These are phyloP conservation scores for Alternaria novae-zelandiae DNA, from an alignment of 2,329 filamentous ascomycete species.

Conservation along the genomic window DNA sequence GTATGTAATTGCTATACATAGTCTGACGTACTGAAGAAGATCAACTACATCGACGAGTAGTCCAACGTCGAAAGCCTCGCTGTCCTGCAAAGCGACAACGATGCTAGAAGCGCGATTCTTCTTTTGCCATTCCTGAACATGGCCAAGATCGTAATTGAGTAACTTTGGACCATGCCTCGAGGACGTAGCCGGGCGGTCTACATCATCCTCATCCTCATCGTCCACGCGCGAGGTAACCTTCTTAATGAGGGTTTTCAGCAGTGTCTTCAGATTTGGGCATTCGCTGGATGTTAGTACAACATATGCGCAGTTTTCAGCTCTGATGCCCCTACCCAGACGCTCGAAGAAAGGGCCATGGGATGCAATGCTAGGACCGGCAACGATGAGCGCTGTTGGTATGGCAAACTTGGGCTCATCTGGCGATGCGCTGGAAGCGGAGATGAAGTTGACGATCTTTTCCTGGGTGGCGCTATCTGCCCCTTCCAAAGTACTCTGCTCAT, in stretches of 20 bases:
- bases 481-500: conserved; percentile 44
- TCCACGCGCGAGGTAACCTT: conserved; percentile 65
- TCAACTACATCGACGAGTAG: conserved; percentile 75
- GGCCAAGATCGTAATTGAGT: conserved; percentile 79
- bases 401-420: conserved; percentile 48
- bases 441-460: conserved; percentile 47
- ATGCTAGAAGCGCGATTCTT: conserved; percentile 64
- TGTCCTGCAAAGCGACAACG: conserved; percentile 78
- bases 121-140: conserved; percentile 67
- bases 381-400: conserved; percentile 73
- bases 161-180: conserved; percentile 65
- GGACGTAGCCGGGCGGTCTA: conserved; percentile 18
- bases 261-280: conserved; percentile 74
- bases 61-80: conserved; percentile 77
- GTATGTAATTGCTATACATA: not conserved
- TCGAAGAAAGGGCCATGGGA: conserved; percentile 77
- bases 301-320: conserved; percentile 60
- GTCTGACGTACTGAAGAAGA: conserved; percentile 66
- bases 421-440: conserved; percentile 36
- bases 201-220: conserved; percentile 60
- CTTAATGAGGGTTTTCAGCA: conserved; percentile 75
- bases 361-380: conserved; percentile 79
- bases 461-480: conserved; percentile 50
- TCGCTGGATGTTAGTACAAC: conserved; percentile 73
- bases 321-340: conserved; percentile 62